phyloP scores from a whole-genome alignment of 805 yeast genomes.

The Hyphopichia homilentoma region DNA sequence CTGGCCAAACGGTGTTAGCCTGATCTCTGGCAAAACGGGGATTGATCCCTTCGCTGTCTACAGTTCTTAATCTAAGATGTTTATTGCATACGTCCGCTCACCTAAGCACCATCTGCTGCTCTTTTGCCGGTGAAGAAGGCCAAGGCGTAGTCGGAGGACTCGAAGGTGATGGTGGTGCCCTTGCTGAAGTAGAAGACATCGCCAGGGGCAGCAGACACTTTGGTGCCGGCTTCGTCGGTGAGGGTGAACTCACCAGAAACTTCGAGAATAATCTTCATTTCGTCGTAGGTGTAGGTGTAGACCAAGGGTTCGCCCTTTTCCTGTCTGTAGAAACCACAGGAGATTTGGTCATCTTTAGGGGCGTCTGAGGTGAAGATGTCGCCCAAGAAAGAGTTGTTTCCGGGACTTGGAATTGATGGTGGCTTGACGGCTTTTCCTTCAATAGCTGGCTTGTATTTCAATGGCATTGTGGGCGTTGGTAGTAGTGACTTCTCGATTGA shows the following conservation, averaged over 20 bases:
- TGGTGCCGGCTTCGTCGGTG: slow-evolving; percentile 60
- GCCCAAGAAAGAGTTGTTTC: slow-evolving; percentile 66
- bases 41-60: no score
- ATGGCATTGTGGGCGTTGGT: slow-evolving; percentile 51
- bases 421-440: slow-evolving; percentile 54
- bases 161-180: slow-evolving; percentile 59
- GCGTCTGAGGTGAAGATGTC: slow-evolving; percentile 62
- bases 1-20: no score
- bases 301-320: slow-evolving; percentile 65
- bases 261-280: slow-evolving; percentile 66
- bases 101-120: slow-evolving; percentile 25
- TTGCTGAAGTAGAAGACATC: slow-evolving; percentile 65
- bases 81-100: no score
- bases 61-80: no score
- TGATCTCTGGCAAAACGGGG: no score
- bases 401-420: slow-evolving; percentile 59
- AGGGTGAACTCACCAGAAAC: slow-evolving; percentile 62
- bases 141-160: slow-evolving; percentile 62
- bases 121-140: slow-evolving; percentile 62
- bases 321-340: slow-evolving; percentile 69
- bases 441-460: slow-evolving; percentile 49
- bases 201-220: slow-evolving; percentile 56
- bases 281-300: slow-evolving; percentile 62
- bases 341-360: slow-evolving; percentile 54
- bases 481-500: neutral